phyloP scores from a whole-genome alignment of 2,329 filamentous ascomycete genomes.

The Endocalyx cinctus region DNA sequence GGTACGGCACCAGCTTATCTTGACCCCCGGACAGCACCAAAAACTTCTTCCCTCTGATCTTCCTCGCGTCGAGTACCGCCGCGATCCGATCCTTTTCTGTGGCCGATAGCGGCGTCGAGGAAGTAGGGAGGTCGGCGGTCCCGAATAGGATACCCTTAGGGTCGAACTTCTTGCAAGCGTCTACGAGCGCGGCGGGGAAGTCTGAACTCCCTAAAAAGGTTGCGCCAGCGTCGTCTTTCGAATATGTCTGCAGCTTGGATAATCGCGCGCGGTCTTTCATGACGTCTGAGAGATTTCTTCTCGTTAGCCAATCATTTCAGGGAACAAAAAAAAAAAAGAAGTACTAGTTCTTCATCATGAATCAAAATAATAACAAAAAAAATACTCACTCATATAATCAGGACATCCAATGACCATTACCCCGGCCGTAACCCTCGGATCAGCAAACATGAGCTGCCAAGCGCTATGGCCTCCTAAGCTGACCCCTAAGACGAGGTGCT shows the following conservation, averaged over 20 bases:
- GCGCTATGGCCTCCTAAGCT: constrained; percentile 83
- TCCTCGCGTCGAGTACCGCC: constrained; percentile 39
- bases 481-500: constrained; percentile 75
- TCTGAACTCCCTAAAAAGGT: constrained; percentile 72
- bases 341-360: no score
- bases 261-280: constrained; percentile 74
- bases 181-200: constrained; percentile 67
- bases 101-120: constrained; percentile 23
- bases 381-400: constrained; percentile 66
- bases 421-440: constrained; percentile 72
- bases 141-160: constrained; percentile 71
- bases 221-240: constrained; percentile 47
- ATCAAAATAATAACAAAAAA: no score
- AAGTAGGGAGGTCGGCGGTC: constrained; percentile 29
- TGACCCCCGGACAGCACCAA: constrained; percentile 60
- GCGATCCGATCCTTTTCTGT: constrained; percentile 40
- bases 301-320: no score
- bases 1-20: constrained; percentile 71
- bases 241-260: constrained; percentile 61
- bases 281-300: no score
- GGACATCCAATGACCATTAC: constrained; percentile 84
- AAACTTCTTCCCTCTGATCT: constrained; percentile 60
- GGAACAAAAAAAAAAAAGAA: no score
- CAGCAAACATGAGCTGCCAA: constrained; percentile 77
- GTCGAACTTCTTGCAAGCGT: constrained; percentile 61